Base-by-base conservation (phyloP, 257 asterid species). In the Jacaranda copaia region DNA sequence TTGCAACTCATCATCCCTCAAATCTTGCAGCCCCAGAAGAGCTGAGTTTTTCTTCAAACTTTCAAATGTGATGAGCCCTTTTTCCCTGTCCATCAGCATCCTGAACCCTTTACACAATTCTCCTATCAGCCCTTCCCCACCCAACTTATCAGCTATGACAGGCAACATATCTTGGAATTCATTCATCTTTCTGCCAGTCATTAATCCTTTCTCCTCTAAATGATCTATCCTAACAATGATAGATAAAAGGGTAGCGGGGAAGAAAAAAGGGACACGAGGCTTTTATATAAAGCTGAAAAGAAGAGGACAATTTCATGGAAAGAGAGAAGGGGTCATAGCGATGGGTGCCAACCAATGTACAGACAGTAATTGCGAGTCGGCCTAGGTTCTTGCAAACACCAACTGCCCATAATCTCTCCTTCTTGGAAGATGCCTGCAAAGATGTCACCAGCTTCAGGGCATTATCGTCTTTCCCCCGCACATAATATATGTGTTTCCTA, bases 51-150 rank as follows among this genome's bases (percentile, higher is more conserved):
- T 86, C 88, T 89, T 93, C 91, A 93, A 76, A 38, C 96, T 91
- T 18, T 89, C 91, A 63, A 88, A 88, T 11, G 96, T 93, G 20
- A 93, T 88, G 6, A 91, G 68, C 83, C 89, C 89, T 67, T 73
- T 91, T 9, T 87, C 92, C 61, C 73, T 79, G 55, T 93, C 98
- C 97, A 91, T 86, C 42, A 91, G 60, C 51, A 93, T 80, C 42
- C 67, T 65, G 15, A 91, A 93, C 83, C 98, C 98, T 77, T 91
- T 93, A 46, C 96, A 93, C 3, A 93, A 43, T 64, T 93, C 98
- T 64, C 75, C 88, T 0, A 93, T 91, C 6, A 93, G 85, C 25
- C 97, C 96, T 20, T 93, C 96, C 18, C 96, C 97, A 1, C 98
- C 98, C 6, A 91, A 81, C 79, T 83, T 93, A 63, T 87, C 88